A percentile compares a stretch with the other conserved stretches of the same genome.
Conservation (phyloP, 2,329 filamentous ascomycete genomes). For the Dactylonectria macrodidyma region DNA sequence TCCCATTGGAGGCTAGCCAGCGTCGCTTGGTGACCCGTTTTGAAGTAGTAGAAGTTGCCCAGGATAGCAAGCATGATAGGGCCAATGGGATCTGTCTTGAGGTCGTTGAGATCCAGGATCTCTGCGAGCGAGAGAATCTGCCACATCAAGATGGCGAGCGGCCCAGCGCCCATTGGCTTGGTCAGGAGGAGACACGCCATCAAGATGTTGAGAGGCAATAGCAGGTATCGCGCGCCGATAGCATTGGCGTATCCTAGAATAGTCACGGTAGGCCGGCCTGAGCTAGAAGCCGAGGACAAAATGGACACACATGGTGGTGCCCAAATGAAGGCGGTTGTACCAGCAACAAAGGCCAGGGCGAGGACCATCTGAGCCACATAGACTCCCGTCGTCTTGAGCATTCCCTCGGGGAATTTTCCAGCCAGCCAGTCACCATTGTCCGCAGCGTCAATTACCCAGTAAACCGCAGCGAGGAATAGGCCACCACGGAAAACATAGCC, state of each 20-base stretch:
- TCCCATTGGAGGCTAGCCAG: conserved; percentile 96
- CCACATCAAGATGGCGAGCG: conserved; percentile 86
- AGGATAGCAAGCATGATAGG: conserved; percentile 89
- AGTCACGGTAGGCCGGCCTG: conserved; percentile 73
- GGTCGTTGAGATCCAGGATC: conserved; percentile 71
- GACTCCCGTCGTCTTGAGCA: conserved; percentile 81
- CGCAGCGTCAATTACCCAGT: conserved; percentile 92
- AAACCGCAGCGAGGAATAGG: conserved; percentile 81
- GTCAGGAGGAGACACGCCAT: conserved; percentile 84
- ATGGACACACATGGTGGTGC: conserved; percentile 88
- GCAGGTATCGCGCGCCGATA: conserved; percentile 91
- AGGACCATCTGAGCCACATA: conserved; percentile 86
- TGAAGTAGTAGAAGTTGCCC: conserved; percentile 96
- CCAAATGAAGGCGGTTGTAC: conserved; percentile 88
- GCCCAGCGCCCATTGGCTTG: conserved; percentile 94
- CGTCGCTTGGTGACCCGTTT: conserved; percentile 94
- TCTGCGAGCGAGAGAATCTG: conserved; percentile 87
- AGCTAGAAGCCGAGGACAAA: conserved; percentile 62
- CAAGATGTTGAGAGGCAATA: conserved; percentile 85
- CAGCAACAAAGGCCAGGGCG: conserved; percentile 85
- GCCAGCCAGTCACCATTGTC: conserved; percentile 88
- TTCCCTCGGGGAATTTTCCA: conserved; percentile 65
- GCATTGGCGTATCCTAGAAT: conserved; percentile 94
- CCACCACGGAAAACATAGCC: conserved; percentile 83
- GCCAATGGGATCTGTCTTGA: conserved; percentile 81